A percentile compares a stretch with the other conserved stretches of the same genome.
phyloP scores from a whole-genome alignment of 306 rosid genomes.

The Casuarina equisetifolia region DNA sequence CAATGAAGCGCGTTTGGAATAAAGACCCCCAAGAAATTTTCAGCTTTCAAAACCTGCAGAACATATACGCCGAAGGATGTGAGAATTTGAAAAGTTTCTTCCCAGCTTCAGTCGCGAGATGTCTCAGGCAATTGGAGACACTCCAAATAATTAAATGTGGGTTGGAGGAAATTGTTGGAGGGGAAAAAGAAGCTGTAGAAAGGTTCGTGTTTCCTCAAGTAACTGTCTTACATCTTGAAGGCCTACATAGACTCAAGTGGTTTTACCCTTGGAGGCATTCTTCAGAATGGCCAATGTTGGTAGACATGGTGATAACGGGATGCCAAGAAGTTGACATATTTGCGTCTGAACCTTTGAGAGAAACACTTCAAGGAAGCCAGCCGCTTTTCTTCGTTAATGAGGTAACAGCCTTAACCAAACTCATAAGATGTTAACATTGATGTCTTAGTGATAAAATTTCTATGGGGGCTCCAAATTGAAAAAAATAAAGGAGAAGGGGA shows the following conservation, averaged over 20 bases:
- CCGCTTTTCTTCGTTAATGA: constrained; percentile 1
- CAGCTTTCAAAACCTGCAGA: background rate
- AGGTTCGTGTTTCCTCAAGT: background rate
- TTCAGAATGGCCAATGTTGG: background rate
- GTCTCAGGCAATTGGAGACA: background rate
- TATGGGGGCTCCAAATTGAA: too few relatives aligned
- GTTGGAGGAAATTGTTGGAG: constrained; percentile 10
- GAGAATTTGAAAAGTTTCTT: constrained; percentile 7
- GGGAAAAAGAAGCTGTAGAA: background rate
- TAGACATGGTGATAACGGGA: constrained; percentile 1
- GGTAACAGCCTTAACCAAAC: background rate
- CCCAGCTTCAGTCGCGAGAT: background rate
- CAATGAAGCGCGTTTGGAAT: constrained; percentile 26
- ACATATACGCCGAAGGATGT: background rate
- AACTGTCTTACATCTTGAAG: accelerated
- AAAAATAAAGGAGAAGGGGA: too few relatives aligned
- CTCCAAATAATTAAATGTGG: background rate
- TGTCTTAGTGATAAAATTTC: too few relatives aligned
- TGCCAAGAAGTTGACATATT: constrained; percentile 9
- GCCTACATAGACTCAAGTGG: background rate
- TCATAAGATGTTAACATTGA: background rate
- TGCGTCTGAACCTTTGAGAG: background rate
- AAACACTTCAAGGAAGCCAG: background rate
- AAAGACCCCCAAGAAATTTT: background rate
- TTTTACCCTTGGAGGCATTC: background rate